A percentile compares a stretch with the other conserved stretches of the same genome.
Evolutionary conservation across 2,329 filamentous ascomycete species (phyloP).

Genomic region (Fusarium setosum): DNA sequence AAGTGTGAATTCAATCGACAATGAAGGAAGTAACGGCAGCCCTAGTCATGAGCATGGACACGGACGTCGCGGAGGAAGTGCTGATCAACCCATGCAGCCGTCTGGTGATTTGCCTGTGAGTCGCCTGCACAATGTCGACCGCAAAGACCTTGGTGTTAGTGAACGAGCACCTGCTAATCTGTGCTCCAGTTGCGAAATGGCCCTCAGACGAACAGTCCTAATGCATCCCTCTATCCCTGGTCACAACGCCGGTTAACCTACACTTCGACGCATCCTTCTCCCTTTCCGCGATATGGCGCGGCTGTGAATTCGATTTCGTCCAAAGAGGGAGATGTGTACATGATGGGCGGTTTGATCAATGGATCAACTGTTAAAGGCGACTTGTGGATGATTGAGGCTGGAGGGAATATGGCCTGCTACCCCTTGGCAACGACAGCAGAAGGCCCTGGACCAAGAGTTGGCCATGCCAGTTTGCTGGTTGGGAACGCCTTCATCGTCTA

Average conservation of each 20-base stretch:
- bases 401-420: conserved; percentile 88
- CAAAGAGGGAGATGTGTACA: conserved; percentile 96
- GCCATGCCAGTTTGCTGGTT: conserved; percentile 92
- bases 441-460: conserved; percentile 93
- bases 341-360: conserved; percentile 97
- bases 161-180: conserved; percentile 24
- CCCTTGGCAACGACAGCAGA: conserved; percentile 92
- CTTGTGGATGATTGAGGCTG: conserved; percentile 96
- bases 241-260: conserved; percentile 91
- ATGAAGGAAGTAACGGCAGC: conserved; percentile 66
- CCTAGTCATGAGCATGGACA: conserved; percentile 68
- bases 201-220: conserved; percentile 64
- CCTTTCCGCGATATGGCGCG: conserved; percentile 96
- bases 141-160: too few species aligned
- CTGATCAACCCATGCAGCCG: conserved; percentile 59
- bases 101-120: conserved; percentile 57
- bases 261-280: conserved; percentile 82
- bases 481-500: conserved; percentile 99
- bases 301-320: conserved; percentile 93
- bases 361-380: conserved; percentile 97
- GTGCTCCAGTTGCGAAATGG: conserved; percentile 61
- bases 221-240: conserved; percentile 93
- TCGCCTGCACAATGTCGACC: conserved; percentile 13
- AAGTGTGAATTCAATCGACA: conserved; percentile 79
- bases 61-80: conserved; percentile 63